A percentile compares a stretch with the other conserved stretches of the same genome.
Evolutionary conservation across 2,329 filamentous ascomycete genomes (phyloP).

Genomic region (Lecanosticta acicola): DNA sequence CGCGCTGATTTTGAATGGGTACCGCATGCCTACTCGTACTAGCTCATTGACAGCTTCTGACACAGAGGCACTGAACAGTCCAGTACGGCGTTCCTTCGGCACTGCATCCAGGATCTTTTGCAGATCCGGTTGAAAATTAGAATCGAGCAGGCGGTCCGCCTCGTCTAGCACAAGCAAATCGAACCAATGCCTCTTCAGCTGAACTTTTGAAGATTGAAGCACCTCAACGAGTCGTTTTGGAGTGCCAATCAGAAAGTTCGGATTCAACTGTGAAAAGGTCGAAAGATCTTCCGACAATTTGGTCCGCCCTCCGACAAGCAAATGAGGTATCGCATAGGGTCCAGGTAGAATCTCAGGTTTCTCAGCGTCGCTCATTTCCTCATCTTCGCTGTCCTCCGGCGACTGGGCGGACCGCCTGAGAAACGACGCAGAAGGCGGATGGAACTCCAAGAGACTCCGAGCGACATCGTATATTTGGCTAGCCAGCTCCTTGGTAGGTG

Average conservation of each 20-base stretch:
- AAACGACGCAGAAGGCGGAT: constrained; percentile 67
- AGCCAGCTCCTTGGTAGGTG: constrained; percentile 86
- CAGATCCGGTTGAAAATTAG: constrained; percentile 88
- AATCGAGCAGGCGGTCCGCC: constrained; percentile 83
- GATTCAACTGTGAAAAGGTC: constrained; percentile 73
- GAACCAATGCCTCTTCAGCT: constrained; percentile 48
- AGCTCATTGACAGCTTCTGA: constrained; percentile 91
- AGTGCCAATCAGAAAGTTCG: constrained; percentile 85
- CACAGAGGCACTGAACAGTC: constrained; percentile 92
- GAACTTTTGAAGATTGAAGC: constrained; percentile 61
- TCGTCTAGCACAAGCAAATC: constrained; percentile 91
- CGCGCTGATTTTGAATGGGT: constrained; percentile 91
- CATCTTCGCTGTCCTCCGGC: constrained; percentile 37
- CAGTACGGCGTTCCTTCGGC: constrained; percentile 89
- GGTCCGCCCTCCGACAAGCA: constrained; percentile 78
- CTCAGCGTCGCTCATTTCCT: constrained; percentile 33
- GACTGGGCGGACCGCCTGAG: constrained; percentile 48
- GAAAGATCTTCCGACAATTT: constrained; percentile 80
- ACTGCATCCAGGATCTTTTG: constrained; percentile 77
- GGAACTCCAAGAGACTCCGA: constrained; percentile 71
- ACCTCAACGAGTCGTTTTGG: constrained; percentile 86
- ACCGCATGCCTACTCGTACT: constrained; percentile 82
- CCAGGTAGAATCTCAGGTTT: constrained; percentile 42
- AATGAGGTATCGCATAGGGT: constrained; percentile 67
- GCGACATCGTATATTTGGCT: constrained; percentile 84